Conservation (phyloP, 2,329 filamentous ascomycete genomes). For the Sporothrix curviconia region DNA sequence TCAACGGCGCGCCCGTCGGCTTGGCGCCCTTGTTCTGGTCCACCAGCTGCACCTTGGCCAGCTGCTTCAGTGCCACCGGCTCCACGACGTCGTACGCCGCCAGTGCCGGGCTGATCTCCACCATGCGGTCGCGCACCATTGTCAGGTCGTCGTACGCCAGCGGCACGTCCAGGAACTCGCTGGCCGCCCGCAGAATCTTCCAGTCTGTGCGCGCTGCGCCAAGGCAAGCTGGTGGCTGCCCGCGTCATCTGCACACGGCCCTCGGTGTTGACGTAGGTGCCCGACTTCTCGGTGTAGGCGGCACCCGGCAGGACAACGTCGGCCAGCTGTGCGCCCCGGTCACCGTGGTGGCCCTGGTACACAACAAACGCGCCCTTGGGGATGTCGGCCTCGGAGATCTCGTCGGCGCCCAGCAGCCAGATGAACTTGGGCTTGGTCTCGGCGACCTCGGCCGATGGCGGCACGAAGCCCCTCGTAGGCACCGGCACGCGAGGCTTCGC, state of each 20-base stretch:
- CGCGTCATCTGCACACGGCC: conserved; percentile 92
- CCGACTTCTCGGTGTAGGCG: conserved; percentile 94
- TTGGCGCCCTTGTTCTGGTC: conserved; percentile 91
- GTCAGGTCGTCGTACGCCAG: conserved; percentile 92
- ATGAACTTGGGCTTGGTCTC: conserved; percentile 87
- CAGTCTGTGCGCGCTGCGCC: conserved; percentile 92
- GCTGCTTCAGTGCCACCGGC: conserved; percentile 61
- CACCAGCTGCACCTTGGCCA: conserved; percentile 91
- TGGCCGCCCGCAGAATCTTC: conserved; percentile 94
- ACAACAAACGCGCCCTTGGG: conserved; percentile 94
- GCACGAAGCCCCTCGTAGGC: conserved; percentile 94
- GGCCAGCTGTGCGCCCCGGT: conserved; percentile 84
- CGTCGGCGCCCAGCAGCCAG: conserved; percentile 94
- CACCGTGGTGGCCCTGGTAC: conserved; percentile 97
- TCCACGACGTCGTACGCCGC: conserved; percentile 88
- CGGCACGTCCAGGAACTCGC: conserved; percentile 81
- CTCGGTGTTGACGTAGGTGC: conserved; percentile 96
- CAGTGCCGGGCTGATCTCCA: conserved; percentile 85
- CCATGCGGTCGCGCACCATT: conserved; percentile 83
- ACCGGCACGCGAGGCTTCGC: conserved; percentile 83
- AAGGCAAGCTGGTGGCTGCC: conserved; percentile 77
- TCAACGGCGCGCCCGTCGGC: conserved; percentile 64
- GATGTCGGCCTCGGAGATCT: conserved; percentile 76
- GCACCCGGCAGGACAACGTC: conserved; percentile 91
- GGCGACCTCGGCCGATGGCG: conserved; percentile 73